Evolutionary conservation across 1,284 basidiomycete genomes (phyloP), one percentile per base, ranked within the genome.

Genomic region (Ustilago xerochloae): DNA sequence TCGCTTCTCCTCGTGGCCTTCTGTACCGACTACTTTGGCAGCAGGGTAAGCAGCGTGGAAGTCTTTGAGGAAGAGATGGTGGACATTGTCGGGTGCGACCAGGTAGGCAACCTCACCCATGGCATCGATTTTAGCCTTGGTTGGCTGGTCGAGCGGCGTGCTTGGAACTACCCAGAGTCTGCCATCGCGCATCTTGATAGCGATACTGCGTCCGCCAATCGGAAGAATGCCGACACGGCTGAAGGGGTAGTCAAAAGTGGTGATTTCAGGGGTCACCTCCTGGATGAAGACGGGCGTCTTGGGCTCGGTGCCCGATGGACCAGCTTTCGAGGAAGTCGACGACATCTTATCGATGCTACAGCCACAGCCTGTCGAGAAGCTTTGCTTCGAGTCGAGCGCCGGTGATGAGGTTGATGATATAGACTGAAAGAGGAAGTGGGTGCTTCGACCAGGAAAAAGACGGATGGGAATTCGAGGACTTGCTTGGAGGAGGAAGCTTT

Each of bases 81-180:
- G 87, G 55, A 87, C 87, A 29, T 84, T 81, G 71, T 87, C 86
- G 2, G 86, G 86, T 0, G 86, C 85, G 22, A 87, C 85, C 45
- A 88, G 83, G 81, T 86, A 87, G 53, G 68, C 57, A 1, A 96
- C 92, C 33, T 90, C 88, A 0, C 93, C 93, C 6, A 97, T 86
- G 51, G 90, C 87, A 53, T 90, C 88, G 28, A 96, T 84, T 64
- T 89, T 91, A 2, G 86, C 79, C 82, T 90, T 91, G 1, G 92
- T 95, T 16, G 66, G 69, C 6, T 88, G 85, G 48, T 90, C 89
- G 55, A 93, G 86, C 0, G 92, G 91, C 3, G 93, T 93, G 2
- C 92, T 94, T 1, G 93, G 93, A 30, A 96, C 87, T 1, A 97
- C 87, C 90, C 93, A 95, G 24, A 97, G 89, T 6, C 41, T 45